Percentiles rank a stretch among this genome's conserved stretches.
Evolutionary conservation across 2,329 filamentous ascomycete species (phyloP).

Genomic region (Claviceps paspali): DNA sequence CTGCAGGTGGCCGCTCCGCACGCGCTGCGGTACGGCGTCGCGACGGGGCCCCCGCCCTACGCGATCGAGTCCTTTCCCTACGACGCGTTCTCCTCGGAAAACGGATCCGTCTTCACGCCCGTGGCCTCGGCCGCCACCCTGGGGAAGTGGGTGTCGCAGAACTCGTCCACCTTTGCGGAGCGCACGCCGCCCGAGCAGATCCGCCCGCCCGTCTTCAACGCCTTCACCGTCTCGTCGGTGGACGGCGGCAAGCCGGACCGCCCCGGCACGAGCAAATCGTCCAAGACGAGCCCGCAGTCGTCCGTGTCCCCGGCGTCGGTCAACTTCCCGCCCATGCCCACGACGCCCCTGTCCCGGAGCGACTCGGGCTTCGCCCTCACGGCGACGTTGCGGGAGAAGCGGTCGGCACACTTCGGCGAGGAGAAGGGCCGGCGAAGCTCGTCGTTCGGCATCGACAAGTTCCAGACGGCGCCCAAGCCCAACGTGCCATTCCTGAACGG

Average conservation of each 20-base stretch:
- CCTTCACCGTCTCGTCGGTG: conserved; percentile 63
- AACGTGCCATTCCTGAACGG: conserved; percentile 60
- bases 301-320: conserved; percentile 64
- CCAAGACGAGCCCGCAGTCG: conserved; percentile 44
- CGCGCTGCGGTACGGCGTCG: conserved; percentile 71
- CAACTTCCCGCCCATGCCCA: conserved; percentile 60
- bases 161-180: conserved; percentile 74
- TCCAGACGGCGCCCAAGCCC: conserved; percentile 50
- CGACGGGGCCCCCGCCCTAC: conserved; percentile 80
- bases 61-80: conserved; percentile 85
- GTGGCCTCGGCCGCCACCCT: conserved; percentile 56
- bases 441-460: conserved; percentile 75
- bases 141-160: conserved; percentile 75
- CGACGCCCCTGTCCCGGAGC: conserved; percentile 69
- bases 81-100: conserved; percentile 81
- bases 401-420: conserved; percentile 80
- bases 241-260: conserved; percentile 55
- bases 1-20: conserved; percentile 84
- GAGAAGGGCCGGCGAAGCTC: conserved; percentile 72
- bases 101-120: conserved; percentile 61
- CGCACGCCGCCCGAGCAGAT: conserved; percentile 34
- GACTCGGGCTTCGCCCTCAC: conserved; percentile 85
- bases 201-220: conserved; percentile 70
- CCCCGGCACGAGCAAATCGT: conserved; percentile 58
- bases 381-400: conserved; percentile 78